These are phyloP conservation scores for Linnemannia zychae DNA, from an alignment of 192 early-diverging fungal genomes.

Conservation along the genomic window DNA sequence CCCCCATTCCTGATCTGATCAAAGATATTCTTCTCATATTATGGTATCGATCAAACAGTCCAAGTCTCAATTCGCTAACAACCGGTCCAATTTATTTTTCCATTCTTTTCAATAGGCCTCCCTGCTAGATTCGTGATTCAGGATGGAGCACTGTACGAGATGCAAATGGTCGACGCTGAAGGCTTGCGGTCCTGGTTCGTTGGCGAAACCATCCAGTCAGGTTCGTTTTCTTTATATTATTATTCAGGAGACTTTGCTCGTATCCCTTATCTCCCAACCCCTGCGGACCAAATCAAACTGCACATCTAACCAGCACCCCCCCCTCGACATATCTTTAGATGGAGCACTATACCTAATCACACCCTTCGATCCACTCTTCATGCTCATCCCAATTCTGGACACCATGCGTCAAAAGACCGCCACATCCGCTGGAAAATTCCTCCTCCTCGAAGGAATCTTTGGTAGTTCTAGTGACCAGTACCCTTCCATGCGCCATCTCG, in stretches of 20 bases:
- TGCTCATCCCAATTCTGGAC: constrained; percentile 60
- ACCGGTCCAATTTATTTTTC: too few species aligned
- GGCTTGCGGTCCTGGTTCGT: constrained; percentile 63
- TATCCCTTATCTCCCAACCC: too few species aligned
- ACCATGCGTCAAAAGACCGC: constrained; percentile 52
- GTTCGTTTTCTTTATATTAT: constrained; percentile 31
- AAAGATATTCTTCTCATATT: not conserved
- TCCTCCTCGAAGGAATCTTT: constrained; percentile 52
- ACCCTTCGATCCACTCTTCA: constrained; percentile 60
- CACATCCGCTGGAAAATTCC: constrained; percentile 52
- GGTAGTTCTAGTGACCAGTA: constrained; percentile 48
- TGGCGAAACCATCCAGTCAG: constrained; percentile 57
- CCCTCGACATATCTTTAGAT: constrained; percentile 25
- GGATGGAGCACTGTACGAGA: constrained; percentile 55
- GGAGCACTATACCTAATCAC: constrained; percentile 61
- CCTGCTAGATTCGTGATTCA: constrained; percentile 60
- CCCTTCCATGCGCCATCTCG: constrained; percentile 50
- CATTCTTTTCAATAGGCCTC: constrained; percentile 40
- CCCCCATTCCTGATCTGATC: not conserved
- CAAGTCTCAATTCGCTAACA: not conserved
- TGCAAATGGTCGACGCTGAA: constrained; percentile 51
- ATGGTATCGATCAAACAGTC: not conserved
- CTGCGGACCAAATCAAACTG: not conserved
- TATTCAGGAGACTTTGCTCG: too few species aligned
- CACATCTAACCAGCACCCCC: not conserved